These are phyloP conservation scores for Pulveroboletus sp. DNA, from an alignment of 768 basidiomycete species.

Conservation along the genomic window DNA sequence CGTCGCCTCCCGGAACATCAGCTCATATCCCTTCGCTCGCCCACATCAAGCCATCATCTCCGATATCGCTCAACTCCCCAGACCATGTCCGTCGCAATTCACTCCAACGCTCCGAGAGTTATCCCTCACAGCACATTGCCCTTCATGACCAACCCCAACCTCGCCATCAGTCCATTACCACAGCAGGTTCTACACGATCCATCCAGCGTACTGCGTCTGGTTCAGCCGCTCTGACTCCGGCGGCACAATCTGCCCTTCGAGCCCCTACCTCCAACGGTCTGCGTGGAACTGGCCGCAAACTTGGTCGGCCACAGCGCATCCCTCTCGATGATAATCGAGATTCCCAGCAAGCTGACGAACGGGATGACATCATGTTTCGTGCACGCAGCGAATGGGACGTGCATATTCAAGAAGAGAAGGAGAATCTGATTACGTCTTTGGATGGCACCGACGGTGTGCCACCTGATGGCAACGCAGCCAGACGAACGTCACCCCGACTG, in stretches of 20 bases:
- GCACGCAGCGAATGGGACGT: slow-evolving; percentile 29
- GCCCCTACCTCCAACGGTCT: slow-evolving; percentile 31
- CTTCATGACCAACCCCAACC: slow-evolving; percentile 29
- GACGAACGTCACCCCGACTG: slow-evolving; percentile 25
- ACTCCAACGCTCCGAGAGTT: slow-evolving; percentile 65
- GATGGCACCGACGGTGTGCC: slow-evolving; percentile 22
- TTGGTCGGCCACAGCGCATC: slow-evolving; percentile 34
- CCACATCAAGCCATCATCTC: slow-evolving; percentile 28
- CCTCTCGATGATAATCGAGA: slow-evolving; percentile 36
- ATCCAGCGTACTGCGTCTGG: slow-evolving; percentile 68
- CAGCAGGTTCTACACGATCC: slow-evolving; percentile 37
- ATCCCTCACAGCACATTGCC: slow-evolving; percentile 38
- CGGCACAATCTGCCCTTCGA: slow-evolving; percentile 25
- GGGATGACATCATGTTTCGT: slow-evolving; percentile 29
- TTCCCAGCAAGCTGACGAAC: slow-evolving; percentile 27
- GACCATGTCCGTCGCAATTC: slow-evolving; percentile 41
- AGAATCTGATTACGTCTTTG: slow-evolving; percentile 31
- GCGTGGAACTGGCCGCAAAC: slow-evolving; percentile 32
- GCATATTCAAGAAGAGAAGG: slow-evolving; percentile 37
- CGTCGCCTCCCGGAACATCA: slow-evolving; percentile 21
- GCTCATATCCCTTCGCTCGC: slow-evolving; percentile 15
- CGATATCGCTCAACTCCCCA: slow-evolving; percentile 36
- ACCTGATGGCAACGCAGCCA: slow-evolving; percentile 20
- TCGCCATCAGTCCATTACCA: slow-evolving; percentile 24
- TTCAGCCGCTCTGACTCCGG: slow-evolving; percentile 38